A percentile compares a stretch with the other conserved stretches of the same genome.
Conservation (phyloP, 371 early-diverging fungal genomes). For the Mortierella sp. region DNA sequence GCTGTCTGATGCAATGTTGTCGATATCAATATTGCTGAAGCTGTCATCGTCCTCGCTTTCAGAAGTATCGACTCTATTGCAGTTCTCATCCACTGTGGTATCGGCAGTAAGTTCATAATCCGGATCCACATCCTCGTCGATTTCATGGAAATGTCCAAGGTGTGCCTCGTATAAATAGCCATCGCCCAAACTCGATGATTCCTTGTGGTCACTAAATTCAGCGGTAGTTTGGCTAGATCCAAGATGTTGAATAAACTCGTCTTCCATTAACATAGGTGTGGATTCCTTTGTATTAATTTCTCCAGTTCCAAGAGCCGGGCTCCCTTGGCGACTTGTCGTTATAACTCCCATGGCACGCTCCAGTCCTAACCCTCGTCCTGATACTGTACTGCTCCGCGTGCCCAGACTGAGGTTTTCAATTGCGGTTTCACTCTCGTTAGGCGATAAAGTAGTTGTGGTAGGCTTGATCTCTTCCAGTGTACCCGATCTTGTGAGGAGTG, state of each 20-base stretch:
- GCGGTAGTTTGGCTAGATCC: neutral
- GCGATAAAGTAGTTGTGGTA: neutral
- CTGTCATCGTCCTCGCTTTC: constrained; percentile 39
- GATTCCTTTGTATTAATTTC: constrained; percentile 20
- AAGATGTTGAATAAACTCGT: constrained; percentile 2
- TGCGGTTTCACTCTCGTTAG: constrained; percentile 25
- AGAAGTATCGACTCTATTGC: constrained; percentile 20
- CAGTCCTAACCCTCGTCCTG: constrained; percentile 8
- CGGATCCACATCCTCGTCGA: constrained; percentile 56
- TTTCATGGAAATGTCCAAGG: constrained; percentile 17
- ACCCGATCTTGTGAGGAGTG: constrained; percentile 21
- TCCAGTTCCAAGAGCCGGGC: constrained; percentile 16
- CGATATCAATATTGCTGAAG: constrained; percentile 31
- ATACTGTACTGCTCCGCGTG: neutral
- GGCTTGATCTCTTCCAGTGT: constrained; percentile 41
- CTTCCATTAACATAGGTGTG: constrained; percentile 23
- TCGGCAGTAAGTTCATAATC: constrained; percentile 52
- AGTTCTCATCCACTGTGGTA: constrained; percentile 45
- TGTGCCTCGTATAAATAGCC: neutral
- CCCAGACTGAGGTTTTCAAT: constrained; percentile 44
- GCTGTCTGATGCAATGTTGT: constrained; percentile 19
- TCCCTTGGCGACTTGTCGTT: constrained; percentile 44
- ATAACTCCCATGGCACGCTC: constrained; percentile 53
- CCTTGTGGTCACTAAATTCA: neutral
- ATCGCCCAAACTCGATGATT: constrained; percentile 13